Percentiles rank a stretch among this genome's conserved stretches.
phyloP scores from a whole-genome alignment of 1,284 basidiomycete species.

The Butyriboletus appendiculatus region DNA sequence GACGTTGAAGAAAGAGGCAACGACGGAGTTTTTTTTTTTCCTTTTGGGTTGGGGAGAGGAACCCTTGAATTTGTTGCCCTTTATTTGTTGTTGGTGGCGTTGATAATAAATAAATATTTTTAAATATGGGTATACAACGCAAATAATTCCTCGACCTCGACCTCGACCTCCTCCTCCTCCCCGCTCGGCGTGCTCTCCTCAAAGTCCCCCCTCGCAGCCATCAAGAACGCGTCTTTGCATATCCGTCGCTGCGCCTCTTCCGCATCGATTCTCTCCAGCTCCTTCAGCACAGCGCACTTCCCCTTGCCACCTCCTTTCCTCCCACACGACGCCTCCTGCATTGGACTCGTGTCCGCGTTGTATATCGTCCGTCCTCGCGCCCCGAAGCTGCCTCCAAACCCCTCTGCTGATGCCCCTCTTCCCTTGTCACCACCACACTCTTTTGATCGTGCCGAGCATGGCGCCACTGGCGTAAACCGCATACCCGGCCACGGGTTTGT shows the following conservation, averaged over 20 bases:
- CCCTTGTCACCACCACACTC: neutral
- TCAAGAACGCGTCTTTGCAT: conserved; percentile 3
- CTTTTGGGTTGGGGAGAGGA: conserved; percentile 48
- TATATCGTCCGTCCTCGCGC: conserved; percentile 35
- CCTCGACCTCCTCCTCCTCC: neutral
- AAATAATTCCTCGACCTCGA: conserved; percentile 41
- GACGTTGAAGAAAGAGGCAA: conserved; percentile 31
- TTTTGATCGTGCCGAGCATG: neutral
- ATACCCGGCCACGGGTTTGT: conserved; percentile 13
- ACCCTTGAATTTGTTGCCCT: conserved; percentile 36
- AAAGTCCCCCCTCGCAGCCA: conserved; percentile 5
- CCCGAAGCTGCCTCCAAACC: conserved; percentile 1
- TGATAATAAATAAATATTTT: conserved; percentile 6
- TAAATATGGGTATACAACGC: conserved; percentile 40
- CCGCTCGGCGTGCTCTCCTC: neutral
- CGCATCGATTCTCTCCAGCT: conserved; percentile 23
- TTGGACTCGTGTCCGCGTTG: conserved; percentile 7
- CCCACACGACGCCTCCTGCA: neutral
- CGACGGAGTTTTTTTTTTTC: conserved; percentile 47
- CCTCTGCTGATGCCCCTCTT: neutral
- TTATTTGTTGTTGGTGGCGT: conserved; percentile 35
- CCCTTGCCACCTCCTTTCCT: neutral
- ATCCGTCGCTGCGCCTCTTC: conserved; percentile 18
- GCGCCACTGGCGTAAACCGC: neutral
- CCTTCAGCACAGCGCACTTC: conserved; percentile 1